Base-by-base conservation (phyloP, 2,329 filamentous ascomycete species). In the Aspergillaceae sp. region DNA sequence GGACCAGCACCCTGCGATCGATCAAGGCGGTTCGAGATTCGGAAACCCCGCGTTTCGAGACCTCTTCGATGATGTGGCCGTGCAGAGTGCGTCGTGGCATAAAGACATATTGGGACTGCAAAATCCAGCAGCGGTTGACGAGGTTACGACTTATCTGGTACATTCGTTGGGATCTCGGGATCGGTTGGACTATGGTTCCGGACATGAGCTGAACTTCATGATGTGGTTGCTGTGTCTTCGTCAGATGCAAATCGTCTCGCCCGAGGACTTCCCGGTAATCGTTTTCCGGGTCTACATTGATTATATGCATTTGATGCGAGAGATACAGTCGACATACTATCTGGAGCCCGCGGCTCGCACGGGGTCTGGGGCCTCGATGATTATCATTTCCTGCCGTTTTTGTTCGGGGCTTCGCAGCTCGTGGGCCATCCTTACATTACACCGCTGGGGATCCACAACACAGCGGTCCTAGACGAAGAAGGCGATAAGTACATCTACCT, bases 311-410 rank as follows among this genome's bases (percentile, higher is more conserved):
- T 75, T 97, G 46, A 95, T 97, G 89, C 87, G 90, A 45, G 75
- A 78, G 27, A 78, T 97, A 10, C 92, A 98, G 66, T 83, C 82
- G 52, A 87, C 88, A 3, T 98, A 98, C 70, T 98, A 98, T 61
- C 82, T 98, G 43, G 92, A 98, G 61, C 92, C 92, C 2, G 92
- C 92, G 0, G 92, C 9, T 96, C 91, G 1, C 92, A 98, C 64
- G 92, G 92, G 36, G 92, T 98, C 27, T 98, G 92, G 92, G 92
- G 92, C 11, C 74, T 98, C 1, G 92, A 98, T 60, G 92, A 98
- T 66, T 96, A 98, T 69, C 90, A 94, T 56, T 98, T 98, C 69
- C 73, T 96, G 1, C 92, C 94, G 0, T 98, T 97, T 64, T 78
- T 98, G 8, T 94, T 97, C 53, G 92, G 92, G 19, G 89, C 92